These are phyloP conservation scores for Setomelanomma holmii DNA, from an alignment of 2,329 filamentous ascomycete genomes.

Conservation along the genomic window DNA sequence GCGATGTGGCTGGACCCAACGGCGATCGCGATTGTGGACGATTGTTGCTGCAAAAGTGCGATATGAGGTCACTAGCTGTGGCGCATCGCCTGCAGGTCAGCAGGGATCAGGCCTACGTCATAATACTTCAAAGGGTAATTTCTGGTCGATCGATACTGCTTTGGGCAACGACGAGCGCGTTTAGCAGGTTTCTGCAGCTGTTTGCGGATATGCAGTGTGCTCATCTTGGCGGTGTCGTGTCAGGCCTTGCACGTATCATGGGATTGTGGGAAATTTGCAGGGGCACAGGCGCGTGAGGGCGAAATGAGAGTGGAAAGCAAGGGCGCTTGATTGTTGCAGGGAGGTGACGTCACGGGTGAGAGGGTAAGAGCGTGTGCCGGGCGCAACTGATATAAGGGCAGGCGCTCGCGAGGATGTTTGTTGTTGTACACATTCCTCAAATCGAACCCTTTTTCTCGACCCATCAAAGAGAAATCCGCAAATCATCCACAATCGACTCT, in stretches of 20 bases:
- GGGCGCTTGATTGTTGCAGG: slow-evolving; percentile 5
- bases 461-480: neutral
- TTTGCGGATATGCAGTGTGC: slow-evolving; percentile 1
- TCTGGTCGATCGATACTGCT: neutral
- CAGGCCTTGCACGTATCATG: neutral
- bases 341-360: slow-evolving; percentile 3
- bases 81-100: no score
- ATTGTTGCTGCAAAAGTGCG: slow-evolving; percentile 19
- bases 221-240: neutral
- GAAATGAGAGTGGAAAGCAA: slow-evolving; percentile 1
- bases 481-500: slow-evolving; percentile 4
- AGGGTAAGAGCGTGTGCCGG: neutral
- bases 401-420: slow-evolving; percentile 1
- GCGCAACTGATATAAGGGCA: neutral
- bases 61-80: slow-evolving; percentile 5
- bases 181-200: slow-evolving; percentile 20
- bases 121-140: slow-evolving; percentile 1
- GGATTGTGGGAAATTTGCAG: slow-evolving; percentile 3
- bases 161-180: neutral
- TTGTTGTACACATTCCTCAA: slow-evolving; percentile 4
- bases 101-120: slow-evolving; percentile 1
- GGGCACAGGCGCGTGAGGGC: no score
- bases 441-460: neutral
- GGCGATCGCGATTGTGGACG: slow-evolving; percentile 1
- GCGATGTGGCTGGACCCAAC: neutral